phyloP scores from a whole-genome alignment of 2,329 filamentous ascomycete genomes.

The Penicillium glabrum region DNA sequence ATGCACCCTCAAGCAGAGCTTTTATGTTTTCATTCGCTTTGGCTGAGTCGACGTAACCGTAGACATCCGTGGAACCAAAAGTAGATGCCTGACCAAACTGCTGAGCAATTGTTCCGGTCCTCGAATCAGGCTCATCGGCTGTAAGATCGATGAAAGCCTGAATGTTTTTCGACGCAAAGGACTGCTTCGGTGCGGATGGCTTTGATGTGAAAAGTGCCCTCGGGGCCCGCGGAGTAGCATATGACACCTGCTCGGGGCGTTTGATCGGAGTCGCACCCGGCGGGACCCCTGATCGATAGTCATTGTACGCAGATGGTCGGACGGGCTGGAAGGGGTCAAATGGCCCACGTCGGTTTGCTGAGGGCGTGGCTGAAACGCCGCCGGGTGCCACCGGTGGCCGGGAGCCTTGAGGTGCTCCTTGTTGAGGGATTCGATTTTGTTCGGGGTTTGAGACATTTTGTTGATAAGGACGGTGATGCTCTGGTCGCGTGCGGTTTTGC shows the following conservation, averaged over 20 bases:
- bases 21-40: slow-evolving; percentile 56
- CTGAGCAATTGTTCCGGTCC: not conserved
- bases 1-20: slow-evolving; percentile 51
- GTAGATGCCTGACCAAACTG: slow-evolving; percentile 39
- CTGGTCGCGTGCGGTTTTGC: slow-evolving; percentile 48
- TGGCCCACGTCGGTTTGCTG: slow-evolving; percentile 28
- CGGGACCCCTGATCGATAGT: slow-evolving; percentile 28
- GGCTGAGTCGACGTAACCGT: slow-evolving; percentile 49
- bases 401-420: slow-evolving; percentile 13
- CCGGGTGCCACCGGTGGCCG: slow-evolving; percentile 20
- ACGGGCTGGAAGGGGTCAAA: slow-evolving; percentile 44
- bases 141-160: slow-evolving; percentile 53
- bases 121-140: slow-evolving; percentile 36
- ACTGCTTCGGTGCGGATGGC: slow-evolving; percentile 39
- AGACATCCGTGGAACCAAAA: slow-evolving; percentile 57
- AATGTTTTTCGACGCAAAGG: slow-evolving; percentile 44
- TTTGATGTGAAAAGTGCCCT: slow-evolving; percentile 56
- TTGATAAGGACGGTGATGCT: slow-evolving; percentile 47
- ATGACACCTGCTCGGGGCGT: slow-evolving; percentile 50
- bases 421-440: slow-evolving; percentile 7
- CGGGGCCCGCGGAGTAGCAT: slow-evolving; percentile 51
- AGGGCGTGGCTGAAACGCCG: slow-evolving; percentile 17
- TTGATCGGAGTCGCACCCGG: slow-evolving; percentile 44
- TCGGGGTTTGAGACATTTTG: slow-evolving; percentile 13
- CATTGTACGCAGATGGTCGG: slow-evolving; percentile 38